Conservation (phyloP, 345 rosid species). For the Abelmoschus esculentus region DNA sequence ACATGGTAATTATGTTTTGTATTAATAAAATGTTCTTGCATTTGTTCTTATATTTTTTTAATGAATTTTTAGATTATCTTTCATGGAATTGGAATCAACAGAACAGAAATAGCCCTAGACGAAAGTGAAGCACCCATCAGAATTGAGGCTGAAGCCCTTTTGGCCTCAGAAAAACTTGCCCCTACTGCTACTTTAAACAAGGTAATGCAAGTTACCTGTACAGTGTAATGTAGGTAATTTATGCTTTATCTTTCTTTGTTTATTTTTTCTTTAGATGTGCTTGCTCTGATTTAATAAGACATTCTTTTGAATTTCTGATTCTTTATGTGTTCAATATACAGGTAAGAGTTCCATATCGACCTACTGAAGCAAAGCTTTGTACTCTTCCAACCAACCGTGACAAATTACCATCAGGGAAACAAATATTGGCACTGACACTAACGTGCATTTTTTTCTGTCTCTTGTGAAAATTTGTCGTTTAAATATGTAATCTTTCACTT, state of each 20-base stretch:
- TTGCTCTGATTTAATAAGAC: constrained; percentile 14
- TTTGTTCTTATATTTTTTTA: constrained; percentile 1
- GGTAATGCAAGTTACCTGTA: constrained; percentile 32
- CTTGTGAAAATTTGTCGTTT: background rate
- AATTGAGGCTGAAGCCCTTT: constrained; percentile 67
- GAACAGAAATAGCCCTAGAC: constrained; percentile 75
- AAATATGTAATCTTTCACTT: background rate
- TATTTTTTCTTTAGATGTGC: constrained; percentile 4
- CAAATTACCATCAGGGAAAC: constrained; percentile 87
- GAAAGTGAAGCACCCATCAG: constrained; percentile 94
- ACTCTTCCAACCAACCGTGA: constrained; percentile 69
- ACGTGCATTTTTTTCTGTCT: constrained; percentile 39
- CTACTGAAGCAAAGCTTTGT: constrained; percentile 62
- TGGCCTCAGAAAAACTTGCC: constrained; percentile 66
- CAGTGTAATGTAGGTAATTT: background rate
- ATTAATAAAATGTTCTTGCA: background rate
- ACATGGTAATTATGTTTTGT: background rate
- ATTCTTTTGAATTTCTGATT: background rate
- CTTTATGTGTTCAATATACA: constrained; percentile 22
- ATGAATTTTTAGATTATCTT: constrained; percentile 47
- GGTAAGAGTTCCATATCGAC: constrained; percentile 84
- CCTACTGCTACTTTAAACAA: constrained; percentile 74
- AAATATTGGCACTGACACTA: constrained; percentile 73
- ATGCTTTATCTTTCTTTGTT: constrained; percentile 6
- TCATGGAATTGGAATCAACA: constrained; percentile 74